A percentile compares a stretch with the other conserved stretches of the same genome.
Conservation (phyloP, 1,139 yeast genomes). For the Spencermartinsiella ligniputridi region DNA sequence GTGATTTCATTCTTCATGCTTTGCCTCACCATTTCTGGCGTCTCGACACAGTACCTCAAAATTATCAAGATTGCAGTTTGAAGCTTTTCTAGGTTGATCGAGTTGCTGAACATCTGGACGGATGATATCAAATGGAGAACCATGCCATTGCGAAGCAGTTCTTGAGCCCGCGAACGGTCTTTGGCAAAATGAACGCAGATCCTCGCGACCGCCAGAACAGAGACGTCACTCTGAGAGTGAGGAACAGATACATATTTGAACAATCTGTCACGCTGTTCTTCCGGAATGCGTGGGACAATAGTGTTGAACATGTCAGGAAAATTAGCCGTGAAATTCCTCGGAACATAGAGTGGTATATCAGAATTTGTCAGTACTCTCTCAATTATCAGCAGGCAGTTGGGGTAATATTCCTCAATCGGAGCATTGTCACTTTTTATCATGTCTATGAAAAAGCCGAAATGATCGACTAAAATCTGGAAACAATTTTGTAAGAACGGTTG, state of each 20-base stretch:
- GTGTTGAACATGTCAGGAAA: slow-evolving; percentile 14
- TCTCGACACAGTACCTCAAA: slow-evolving; percentile 68
- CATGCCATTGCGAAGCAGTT: slow-evolving; percentile 44
- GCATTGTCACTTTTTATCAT: slow-evolving; percentile 21
- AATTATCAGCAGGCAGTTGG: slow-evolving; percentile 30
- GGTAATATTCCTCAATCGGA: slow-evolving; percentile 27
- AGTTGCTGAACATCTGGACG: slow-evolving; percentile 28
- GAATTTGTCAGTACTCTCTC: slow-evolving; percentile 27
- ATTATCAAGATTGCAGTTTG: slow-evolving; percentile 38
- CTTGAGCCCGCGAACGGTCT: slow-evolving; percentile 38
- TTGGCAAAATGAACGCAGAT: slow-evolving; percentile 52
- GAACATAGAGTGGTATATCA: slow-evolving; percentile 20
- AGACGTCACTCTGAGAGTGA: slow-evolving; percentile 39
- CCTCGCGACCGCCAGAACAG: slow-evolving; percentile 50
- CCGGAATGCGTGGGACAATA: slow-evolving; percentile 28
- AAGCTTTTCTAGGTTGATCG: slow-evolving; percentile 28
- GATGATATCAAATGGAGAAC: slow-evolving; percentile 32
- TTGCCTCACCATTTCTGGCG: slow-evolving; percentile 44
- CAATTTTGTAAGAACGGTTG: slow-evolving; percentile 38
- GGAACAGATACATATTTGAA: slow-evolving; percentile 38
- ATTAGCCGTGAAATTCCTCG: slow-evolving; percentile 9
- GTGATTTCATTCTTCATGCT: slow-evolving; percentile 40
- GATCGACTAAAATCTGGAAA: slow-evolving; percentile 37
- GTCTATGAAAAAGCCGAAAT: slow-evolving; percentile 31
- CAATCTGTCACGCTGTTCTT: slow-evolving; percentile 34